phyloP scores from a whole-genome alignment of 805 yeast genomes.

The Candida patagonica region DNA sequence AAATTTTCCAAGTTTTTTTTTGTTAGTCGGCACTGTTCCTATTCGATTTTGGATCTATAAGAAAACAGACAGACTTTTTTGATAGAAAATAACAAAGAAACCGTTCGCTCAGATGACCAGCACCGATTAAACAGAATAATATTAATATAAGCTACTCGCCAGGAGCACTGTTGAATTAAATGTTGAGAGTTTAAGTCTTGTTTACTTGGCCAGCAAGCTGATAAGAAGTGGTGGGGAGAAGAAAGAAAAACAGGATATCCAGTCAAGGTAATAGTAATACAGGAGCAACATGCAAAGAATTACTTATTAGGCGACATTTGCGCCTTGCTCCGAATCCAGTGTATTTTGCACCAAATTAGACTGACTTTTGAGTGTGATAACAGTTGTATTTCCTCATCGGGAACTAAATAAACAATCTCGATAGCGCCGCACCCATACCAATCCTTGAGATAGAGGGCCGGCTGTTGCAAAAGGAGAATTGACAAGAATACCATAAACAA shows the following conservation, averaged over 20 bases:
- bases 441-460: no score
- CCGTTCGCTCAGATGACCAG: conserved; percentile 3
- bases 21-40: no score
- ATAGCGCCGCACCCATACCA: no score
- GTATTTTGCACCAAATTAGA: not conserved
- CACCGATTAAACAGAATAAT: not conserved
- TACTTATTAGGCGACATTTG: no score
- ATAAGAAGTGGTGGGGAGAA: conserved; percentile 1
- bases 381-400: not conserved
- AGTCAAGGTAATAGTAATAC: not conserved
- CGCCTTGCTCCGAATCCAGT: not conserved
- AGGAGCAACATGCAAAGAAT: no score
- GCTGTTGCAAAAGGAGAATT: no score
- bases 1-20: no score
- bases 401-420: not conserved
- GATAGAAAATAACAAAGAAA: not conserved
- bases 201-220: conserved; percentile 19
- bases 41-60: no score
- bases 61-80: no score
- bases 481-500: no score
- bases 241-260: not conserved
- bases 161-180: conserved; percentile 11
- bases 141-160: conserved; percentile 11
- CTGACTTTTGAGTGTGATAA: not conserved
- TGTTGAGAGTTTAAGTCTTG: conserved; percentile 2